Evolutionary conservation across 2,329 filamentous ascomycete species (phyloP).

Genomic region (Tolypocladium inflatum): DNA sequence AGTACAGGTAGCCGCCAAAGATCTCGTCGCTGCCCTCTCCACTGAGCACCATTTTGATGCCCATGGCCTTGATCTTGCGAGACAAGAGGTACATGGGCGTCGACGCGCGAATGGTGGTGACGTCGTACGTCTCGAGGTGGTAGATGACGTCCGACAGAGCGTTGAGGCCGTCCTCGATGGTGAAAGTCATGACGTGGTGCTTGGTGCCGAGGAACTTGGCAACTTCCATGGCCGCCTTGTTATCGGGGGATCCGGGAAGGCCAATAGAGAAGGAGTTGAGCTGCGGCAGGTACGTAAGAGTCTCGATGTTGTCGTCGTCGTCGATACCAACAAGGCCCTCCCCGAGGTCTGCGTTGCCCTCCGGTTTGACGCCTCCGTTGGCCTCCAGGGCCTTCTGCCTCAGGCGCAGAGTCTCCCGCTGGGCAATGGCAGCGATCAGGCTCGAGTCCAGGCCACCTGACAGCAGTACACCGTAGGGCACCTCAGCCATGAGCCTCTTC

Average conservation of each 20-base stretch:
- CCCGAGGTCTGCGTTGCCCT: constrained; percentile 45
- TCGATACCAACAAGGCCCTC: constrained; percentile 88
- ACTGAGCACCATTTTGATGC: constrained; percentile 98
- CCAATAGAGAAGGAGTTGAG: constrained; percentile 99
- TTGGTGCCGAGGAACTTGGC: constrained; percentile 95
- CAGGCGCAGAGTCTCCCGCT: constrained; percentile 78
- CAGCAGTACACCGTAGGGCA: constrained; percentile 90
- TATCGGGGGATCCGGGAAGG: constrained; percentile 85
- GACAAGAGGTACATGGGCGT: constrained; percentile 98
- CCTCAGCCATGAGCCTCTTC: constrained; percentile 97
- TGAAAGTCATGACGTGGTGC: constrained; percentile 98
- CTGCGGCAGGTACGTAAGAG: constrained; percentile 83
- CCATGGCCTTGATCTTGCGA: constrained; percentile 98
- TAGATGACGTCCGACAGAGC: constrained; percentile 96
- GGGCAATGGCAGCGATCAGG: constrained; percentile 88
- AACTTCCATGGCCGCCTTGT: constrained; percentile 82
- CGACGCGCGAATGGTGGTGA: constrained; percentile 95
- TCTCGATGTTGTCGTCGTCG: constrained; percentile 80
- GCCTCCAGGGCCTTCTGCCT: constrained; percentile 51
- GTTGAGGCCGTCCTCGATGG: constrained; percentile 93
- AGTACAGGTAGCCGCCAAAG: constrained; percentile 97
- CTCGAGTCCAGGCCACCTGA: constrained; percentile 95
- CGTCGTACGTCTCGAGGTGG: constrained; percentile 95
- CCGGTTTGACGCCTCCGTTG: constrained; percentile 32
- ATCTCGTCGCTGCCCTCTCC: constrained; percentile 97